phyloP scores from a whole-genome alignment of 2,329 filamentous ascomycete genomes.

The Claviceps arundinis region DNA sequence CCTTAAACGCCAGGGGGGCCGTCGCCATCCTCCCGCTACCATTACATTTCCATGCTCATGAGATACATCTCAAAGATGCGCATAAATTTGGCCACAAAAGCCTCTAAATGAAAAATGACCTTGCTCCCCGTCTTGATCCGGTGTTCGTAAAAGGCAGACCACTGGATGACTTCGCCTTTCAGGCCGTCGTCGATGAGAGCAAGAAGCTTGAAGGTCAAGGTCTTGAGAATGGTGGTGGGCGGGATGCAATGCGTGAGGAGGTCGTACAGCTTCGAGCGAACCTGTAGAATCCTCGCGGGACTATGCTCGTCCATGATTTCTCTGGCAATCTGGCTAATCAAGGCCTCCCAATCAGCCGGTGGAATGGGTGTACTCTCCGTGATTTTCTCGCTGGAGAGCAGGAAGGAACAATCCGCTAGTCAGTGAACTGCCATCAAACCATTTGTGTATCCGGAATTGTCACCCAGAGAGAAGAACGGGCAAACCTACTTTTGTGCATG shows the following conservation, averaged over 20 bases:
- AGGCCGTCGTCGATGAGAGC: slow-evolving; percentile 75
- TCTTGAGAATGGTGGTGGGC: slow-evolving; percentile 85
- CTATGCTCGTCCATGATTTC: slow-evolving; percentile 90
- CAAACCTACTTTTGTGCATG: slow-evolving; percentile 81
- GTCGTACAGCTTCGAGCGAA: slow-evolving; percentile 91
- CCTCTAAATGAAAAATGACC: slow-evolving; percentile 95
- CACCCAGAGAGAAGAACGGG: not conserved
- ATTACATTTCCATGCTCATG: slow-evolving; percentile 67
- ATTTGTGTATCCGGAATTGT: not conserved
- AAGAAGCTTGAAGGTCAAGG: slow-evolving; percentile 85
- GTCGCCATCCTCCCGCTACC: not conserved
- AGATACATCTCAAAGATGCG: slow-evolving; percentile 80
- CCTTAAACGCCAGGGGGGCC: not conserved
- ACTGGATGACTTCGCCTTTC: slow-evolving; percentile 85
- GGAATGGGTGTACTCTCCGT: slow-evolving; percentile 80
- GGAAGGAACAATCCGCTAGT: slow-evolving; percentile 16
- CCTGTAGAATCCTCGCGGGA: slow-evolving; percentile 75
- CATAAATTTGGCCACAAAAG: slow-evolving; percentile 99
- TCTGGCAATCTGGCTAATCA: slow-evolving; percentile 78
- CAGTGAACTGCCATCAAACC: not conserved
- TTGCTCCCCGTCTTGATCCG: slow-evolving; percentile 84
- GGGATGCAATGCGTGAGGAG: slow-evolving; percentile 95
- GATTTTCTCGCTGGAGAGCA: slow-evolving; percentile 61
- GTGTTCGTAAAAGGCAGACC: slow-evolving; percentile 96
- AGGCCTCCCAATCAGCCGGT: slow-evolving; percentile 90